Base-by-base conservation (phyloP, 345 rosid genomes). In the Hevea brasiliensis region DNA sequence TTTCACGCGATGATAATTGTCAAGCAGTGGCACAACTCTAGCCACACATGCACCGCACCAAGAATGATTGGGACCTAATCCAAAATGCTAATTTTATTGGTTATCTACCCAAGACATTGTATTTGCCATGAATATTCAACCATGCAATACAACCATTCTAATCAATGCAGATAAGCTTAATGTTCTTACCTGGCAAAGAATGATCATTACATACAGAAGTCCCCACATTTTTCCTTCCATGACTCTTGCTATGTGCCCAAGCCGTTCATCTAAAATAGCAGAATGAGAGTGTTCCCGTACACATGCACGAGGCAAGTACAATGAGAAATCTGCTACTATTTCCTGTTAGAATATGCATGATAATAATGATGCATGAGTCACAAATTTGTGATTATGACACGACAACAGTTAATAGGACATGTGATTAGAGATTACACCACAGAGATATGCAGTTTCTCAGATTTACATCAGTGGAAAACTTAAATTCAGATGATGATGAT, bases 131-230 rank as follows among this genome's bases (percentile, higher is more conserved):
- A n/a, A n/a, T n/a, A n/a, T n/a, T n/a, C n/a, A n/a, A n/a, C n/a
- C n/a, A n/a, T n/a, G n/a, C n/a, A 32, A 1, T 32, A 32, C 37
- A 32, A 32, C 3, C 2, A 32, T 32, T 32, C 37, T 32, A 32
- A 4, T 32, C 37, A 56, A 56, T 56, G 2, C 12, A 56, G 29
- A 14, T 56, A 56, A 51, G 21, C 27, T 21, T 11, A 56, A 56
- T 21, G 29, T 56, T 56, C 61, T 56, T 56, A 53, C 57, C 57
- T 6, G 59, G 59, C 59, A 55, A 56, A 56, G 8, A 56, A 56
- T 55, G 24, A 56, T 21, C 3, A 56, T 17, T 7, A 9, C 3
- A 21, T 8, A 8, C 23, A 20, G 10, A 29, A 56, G 26, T 23
- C 29, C 7, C 27, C 23, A 0, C 13, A n/a, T 56, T n/a, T 9